Evolutionary conservation across 768 basidiomycete genomes (phyloP), one percentile per base, ranked within the genome.

Genomic region (Lactifluus echinatus): DNA sequence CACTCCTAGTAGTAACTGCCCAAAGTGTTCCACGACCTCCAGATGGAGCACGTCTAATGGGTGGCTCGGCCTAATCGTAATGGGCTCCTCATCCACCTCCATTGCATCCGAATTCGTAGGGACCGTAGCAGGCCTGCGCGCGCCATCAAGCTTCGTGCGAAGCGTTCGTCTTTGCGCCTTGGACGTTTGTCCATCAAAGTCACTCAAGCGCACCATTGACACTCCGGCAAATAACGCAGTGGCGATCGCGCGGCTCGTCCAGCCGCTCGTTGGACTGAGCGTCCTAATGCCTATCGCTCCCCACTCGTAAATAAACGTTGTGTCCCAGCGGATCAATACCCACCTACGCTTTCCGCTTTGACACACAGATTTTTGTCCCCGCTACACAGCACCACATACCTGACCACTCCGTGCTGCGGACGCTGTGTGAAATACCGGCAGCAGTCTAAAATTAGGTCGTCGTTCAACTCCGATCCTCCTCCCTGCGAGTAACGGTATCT

Each of bases 361-460:
- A 82, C 71, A 55, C 77, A 79, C 29, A 91, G 69, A 61, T 85
- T 85, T 46, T 79, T 83, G 69, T 92, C 89, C 46, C 75, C 79
- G 55, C 81, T 87, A 66, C 84, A 82, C 43, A 89, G 63, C 51
- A 78, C 71, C n/a, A 83, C 84, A 58, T 69, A 44, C 26, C 55
- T 49, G 43, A 31, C 34, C 17, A 49, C 33, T n/a, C 73, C 71
- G 44, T 65, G 69, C 24, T 70, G 73, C 19, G 53, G 52, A 37
- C 62, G 69, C 53, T 64, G 68, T 46, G 58, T 52, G 60, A 84
- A 88, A 67, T 82, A 85, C 62, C 75, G 71, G 64, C 83, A 86
- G 63, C 89, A 92, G 66, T 91, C 90, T 51, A 86, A 69, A 63
- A 93, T 89, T 37, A 85, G 69, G 50, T 75, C 74, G 64, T 93